These are phyloP conservation scores for Diaporthe sp. DNA, from an alignment of 2,329 filamentous ascomycete species.

Conservation along the genomic window DNA sequence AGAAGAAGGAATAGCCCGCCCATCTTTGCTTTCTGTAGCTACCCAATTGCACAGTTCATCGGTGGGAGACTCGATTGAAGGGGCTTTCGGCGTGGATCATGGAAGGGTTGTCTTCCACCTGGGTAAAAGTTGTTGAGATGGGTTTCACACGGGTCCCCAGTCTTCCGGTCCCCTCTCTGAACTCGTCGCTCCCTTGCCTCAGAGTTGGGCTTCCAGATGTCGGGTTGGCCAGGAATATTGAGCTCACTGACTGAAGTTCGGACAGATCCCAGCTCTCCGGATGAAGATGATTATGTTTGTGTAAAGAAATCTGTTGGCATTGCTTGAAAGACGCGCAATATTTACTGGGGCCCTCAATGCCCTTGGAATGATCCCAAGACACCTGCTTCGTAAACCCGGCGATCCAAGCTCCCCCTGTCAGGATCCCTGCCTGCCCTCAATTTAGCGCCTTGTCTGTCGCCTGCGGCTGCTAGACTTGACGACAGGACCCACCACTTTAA, in stretches of 20 bases:
- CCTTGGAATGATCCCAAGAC: slow-evolving; percentile 8
- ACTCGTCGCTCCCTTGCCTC: slow-evolving; percentile 6
- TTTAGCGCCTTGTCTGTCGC: slow-evolving; percentile 10
- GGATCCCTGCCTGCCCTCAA: background rate
- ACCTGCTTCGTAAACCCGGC: slow-evolving; percentile 6
- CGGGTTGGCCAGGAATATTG: background rate
- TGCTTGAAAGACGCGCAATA: background rate
- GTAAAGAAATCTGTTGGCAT: background rate
- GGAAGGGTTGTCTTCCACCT: background rate
- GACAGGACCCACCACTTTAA: slow-evolving; percentile 28
- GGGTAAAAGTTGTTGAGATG: slow-evolving; percentile 17
- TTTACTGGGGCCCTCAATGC: background rate
- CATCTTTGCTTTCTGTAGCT: slow-evolving; percentile 35
- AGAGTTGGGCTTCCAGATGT: background rate
- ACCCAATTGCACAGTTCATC: slow-evolving; percentile 22
- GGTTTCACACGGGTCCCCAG: slow-evolving; percentile 2
- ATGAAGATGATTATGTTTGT: background rate
- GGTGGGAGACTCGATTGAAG: slow-evolving; percentile 1
- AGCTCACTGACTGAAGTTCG: background rate
- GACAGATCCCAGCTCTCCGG: background rate
- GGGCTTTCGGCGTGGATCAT: background rate
- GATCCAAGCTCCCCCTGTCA: slow-evolving; percentile 22
- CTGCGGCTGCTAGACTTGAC: background rate
- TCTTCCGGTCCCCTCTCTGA: background rate
- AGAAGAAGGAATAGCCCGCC: slow-evolving; percentile 48